These are phyloP conservation scores for Sarocladiaceae sp. DNA, from an alignment of 2,329 filamentous ascomycete genomes.

Conservation along the genomic window DNA sequence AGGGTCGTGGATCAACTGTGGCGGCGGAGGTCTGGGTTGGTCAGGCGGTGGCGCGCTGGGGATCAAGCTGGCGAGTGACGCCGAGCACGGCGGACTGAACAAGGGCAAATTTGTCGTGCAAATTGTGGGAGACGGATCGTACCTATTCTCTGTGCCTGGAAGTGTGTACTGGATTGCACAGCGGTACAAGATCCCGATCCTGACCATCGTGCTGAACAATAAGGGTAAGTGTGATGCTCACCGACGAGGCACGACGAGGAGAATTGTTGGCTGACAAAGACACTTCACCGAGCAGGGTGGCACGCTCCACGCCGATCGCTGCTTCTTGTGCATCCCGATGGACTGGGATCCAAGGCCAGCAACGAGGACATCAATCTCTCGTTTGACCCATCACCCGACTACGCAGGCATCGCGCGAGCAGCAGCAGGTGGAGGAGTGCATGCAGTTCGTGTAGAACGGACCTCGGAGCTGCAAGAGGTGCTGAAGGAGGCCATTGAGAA, in stretches of 20 bases:
- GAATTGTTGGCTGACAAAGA: neutral
- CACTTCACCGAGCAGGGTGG: conserved; percentile 38
- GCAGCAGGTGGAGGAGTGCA: conserved; percentile 49
- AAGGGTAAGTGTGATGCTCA: conserved; percentile 32
- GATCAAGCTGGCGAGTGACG: conserved; percentile 58
- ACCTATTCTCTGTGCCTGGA: conserved; percentile 46
- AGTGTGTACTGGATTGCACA: conserved; percentile 51
- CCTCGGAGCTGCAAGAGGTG: conserved; percentile 38
- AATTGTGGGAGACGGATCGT: conserved; percentile 52
- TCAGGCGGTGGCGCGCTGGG: conserved; percentile 66
- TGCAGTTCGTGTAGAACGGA: conserved; percentile 40
- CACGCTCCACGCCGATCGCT: conserved; percentile 53
- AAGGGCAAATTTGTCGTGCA: conserved; percentile 47
- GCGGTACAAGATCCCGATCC: conserved; percentile 46
- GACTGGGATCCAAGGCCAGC: conserved; percentile 45
- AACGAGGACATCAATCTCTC: conserved; percentile 59
- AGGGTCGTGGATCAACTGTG: conserved; percentile 70
- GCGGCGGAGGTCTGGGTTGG: conserved; percentile 72
- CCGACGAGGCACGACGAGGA: neutral
- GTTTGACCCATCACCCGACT: conserved; percentile 52
- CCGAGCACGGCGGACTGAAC: conserved; percentile 34
- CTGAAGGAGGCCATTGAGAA: conserved; percentile 43
- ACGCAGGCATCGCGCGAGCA: conserved; percentile 54
- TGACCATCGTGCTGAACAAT: conserved; percentile 52
- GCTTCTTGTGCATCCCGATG: conserved; percentile 52